Conservation (phyloP, 805 yeast genomes). For the Wickerhamiella sergipiensis region DNA sequence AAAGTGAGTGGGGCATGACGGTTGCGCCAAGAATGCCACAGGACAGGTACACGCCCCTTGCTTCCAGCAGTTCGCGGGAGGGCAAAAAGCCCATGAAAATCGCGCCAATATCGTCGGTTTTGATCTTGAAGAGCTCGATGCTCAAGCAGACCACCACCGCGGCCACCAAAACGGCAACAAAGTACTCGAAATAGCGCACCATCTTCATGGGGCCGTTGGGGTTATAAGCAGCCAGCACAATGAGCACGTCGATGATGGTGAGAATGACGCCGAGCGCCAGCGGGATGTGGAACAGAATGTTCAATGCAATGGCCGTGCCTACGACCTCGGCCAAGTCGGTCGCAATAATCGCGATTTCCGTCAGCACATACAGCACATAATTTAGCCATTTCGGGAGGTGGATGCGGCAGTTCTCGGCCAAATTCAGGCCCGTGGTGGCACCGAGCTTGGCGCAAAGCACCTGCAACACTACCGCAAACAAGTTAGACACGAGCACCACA, state of each 20-base stretch:
- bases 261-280: constrained; percentile 59
- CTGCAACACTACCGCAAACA: constrained; percentile 74
- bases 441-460: constrained; percentile 75
- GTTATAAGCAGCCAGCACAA: constrained; percentile 64
- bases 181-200: constrained; percentile 62
- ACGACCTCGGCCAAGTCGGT: constrained; percentile 92
- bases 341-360: constrained; percentile 80
- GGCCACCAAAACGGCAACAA: constrained; percentile 57
- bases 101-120: constrained; percentile 36
- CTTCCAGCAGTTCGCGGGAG: constrained; percentile 39
- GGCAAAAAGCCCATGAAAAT: constrained; percentile 64
- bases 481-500: constrained; percentile 59
- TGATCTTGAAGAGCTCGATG: constrained; percentile 39
- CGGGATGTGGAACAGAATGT: constrained; percentile 64
- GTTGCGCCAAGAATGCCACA: constrained; percentile 87
- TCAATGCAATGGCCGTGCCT: constrained; percentile 79
- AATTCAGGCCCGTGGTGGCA: constrained; percentile 76
- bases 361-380: constrained; percentile 46
- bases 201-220: constrained; percentile 64
- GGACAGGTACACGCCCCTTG: constrained; percentile 57
- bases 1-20: constrained; percentile 86
- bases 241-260: constrained; percentile 70
- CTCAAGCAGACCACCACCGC: constrained; percentile 68
- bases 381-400: constrained; percentile 60
- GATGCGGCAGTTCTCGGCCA: constrained; percentile 70